Base-by-base conservation (phyloP, 2,329 filamentous ascomycete genomes). In the Pseudocercospora fuligena region DNA sequence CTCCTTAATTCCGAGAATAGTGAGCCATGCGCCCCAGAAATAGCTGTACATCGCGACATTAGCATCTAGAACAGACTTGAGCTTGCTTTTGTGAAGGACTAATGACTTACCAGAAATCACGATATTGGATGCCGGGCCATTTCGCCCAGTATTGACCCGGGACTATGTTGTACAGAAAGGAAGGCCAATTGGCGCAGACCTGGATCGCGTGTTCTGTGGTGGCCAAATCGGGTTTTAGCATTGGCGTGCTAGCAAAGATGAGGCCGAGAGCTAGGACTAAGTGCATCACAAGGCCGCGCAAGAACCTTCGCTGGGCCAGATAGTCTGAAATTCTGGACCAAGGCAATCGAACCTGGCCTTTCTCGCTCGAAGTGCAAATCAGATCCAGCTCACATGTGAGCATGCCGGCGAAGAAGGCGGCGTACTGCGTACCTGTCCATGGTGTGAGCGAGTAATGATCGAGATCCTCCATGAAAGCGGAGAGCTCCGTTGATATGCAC, bases 361-460 rank as follows among this genome's bases (percentile, higher is more conserved):
- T 53, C 23, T 63, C 60, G 23, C 58, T 54, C 21, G 57, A 78
- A 0, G 84, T 82, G 6, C 83, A 81, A 4, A 89, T 81, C 1
- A 87, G 73, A 69, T 90, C 88, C 36, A 90, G 75, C 65, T 90
- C 87, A 74, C 84, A 85, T 6, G 88, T 81, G 3, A 89, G 75
- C 85, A 89, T 87, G 19, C 88, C 88, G 0, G 83, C 78, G n/a
- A 85, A 77, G 73, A 90, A 90, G 74, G 88, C 80, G 12, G 87
- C 82, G 70, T 85, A 86, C 72, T 86, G 87, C 77, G 84, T 87
- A 21, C 87, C 88, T 75, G 60, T 33, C 2, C 23, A 19, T 43
- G 29, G 36, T 63, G 31, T n/a, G 29, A 43, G 33, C 14, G 1
- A 12, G 7, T n/a, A 25, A 43, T 40, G 14, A 7, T 1, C 25